Conservation (phyloP, 768 basidiomycete genomes). For the Jaapia argillacea region DNA sequence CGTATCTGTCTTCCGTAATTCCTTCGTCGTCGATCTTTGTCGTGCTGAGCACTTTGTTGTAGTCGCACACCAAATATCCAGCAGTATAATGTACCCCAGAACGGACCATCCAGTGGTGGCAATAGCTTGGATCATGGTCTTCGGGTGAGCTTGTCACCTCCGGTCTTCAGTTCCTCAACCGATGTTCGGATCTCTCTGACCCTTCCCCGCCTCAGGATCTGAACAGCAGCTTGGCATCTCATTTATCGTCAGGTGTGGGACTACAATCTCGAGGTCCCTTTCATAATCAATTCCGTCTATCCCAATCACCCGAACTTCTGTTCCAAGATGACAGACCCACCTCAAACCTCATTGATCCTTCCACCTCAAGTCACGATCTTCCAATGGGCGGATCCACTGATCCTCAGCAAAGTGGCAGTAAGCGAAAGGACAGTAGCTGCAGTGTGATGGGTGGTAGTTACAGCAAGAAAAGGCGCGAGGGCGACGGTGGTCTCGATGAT, state of each 20-base stretch:
- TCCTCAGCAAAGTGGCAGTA: not conserved
- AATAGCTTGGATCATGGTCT: no score
- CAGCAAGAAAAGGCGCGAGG: not conserved
- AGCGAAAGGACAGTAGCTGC: not conserved
- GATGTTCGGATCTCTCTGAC: no score
- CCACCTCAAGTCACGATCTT: not conserved
- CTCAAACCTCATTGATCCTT: not conserved
- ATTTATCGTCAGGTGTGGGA: not conserved
- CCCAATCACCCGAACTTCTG: not conserved
- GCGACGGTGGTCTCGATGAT: not conserved
- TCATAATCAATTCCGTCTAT: not conserved
- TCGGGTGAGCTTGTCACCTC: no score
- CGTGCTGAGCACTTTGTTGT: no score
- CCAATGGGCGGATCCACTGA: not conserved
- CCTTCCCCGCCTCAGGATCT: not conserved
- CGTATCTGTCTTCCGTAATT: no score
- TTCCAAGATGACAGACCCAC: not conserved
- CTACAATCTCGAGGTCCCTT: not conserved
- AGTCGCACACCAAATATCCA: no score
- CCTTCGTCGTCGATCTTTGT: no score
- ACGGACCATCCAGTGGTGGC: no score
- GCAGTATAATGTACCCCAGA: no score
- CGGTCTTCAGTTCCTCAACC: no score
- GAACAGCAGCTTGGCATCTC: not conserved
- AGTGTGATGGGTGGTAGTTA: not conserved